Evolutionary conservation across 495 filamentous ascomycete genomes (phyloP).

Genomic region (Lichenothelia convexa): DNA sequence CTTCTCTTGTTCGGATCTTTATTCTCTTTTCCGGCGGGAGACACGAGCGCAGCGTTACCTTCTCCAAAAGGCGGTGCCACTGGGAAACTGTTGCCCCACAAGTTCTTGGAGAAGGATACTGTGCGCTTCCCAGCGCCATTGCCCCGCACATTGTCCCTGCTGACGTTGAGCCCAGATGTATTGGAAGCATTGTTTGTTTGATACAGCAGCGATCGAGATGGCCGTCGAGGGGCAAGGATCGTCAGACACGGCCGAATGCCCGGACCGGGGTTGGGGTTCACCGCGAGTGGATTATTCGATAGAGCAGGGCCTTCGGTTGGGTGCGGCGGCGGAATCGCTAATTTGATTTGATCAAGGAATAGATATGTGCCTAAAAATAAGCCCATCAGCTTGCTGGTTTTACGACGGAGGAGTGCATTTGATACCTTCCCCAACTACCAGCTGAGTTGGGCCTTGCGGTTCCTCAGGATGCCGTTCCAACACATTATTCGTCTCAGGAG

Average conservation of each 20-base stretch:
- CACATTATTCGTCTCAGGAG: slow-evolving; percentile 84
- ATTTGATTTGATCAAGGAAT: slow-evolving; percentile 71
- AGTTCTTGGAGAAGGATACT: background rate
- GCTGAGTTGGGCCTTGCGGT: slow-evolving; percentile 57
- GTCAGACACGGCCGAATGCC: slow-evolving; percentile 77
- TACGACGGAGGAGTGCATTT: background rate
- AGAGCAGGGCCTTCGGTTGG: slow-evolving; percentile 72
- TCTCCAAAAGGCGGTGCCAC: slow-evolving; percentile 64
- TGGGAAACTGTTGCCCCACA: background rate
- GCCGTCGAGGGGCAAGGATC: slow-evolving; percentile 41
- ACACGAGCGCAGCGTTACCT: slow-evolving; percentile 52
- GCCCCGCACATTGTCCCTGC: too few relatives aligned
- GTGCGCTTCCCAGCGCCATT: background rate
- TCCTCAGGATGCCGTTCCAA: slow-evolving; percentile 62
- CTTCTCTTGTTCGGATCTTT: slow-evolving; percentile 63
- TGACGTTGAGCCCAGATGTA: slow-evolving; percentile 24
- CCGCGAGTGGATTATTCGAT: slow-evolving; percentile 80
- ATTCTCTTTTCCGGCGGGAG: slow-evolving; percentile 26
- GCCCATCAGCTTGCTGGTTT: slow-evolving; percentile 1
- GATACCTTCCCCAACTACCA: slow-evolving; percentile 84
- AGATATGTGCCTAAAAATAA: slow-evolving; percentile 58
- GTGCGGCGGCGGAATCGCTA: slow-evolving; percentile 88
- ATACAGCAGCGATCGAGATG: slow-evolving; percentile 36
- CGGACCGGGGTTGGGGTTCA: slow-evolving; percentile 55
- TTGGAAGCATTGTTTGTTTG: slow-evolving; percentile 26